Evolutionary conservation across 2,329 filamentous ascomycete species (phyloP).

Genomic region (Colletotrichum graminicola): DNA sequence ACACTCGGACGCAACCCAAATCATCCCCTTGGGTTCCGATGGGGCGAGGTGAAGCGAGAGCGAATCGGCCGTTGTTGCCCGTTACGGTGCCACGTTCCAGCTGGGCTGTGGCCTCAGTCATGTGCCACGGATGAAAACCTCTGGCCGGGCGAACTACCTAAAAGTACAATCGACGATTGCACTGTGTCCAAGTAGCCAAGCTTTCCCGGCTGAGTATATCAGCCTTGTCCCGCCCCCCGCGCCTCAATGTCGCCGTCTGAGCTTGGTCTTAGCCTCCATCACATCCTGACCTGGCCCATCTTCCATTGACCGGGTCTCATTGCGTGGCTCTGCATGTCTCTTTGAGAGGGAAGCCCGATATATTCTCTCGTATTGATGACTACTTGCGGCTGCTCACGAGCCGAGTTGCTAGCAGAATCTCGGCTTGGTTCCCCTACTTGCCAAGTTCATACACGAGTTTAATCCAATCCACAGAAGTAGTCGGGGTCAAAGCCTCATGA

Average conservation of each 20-base stretch:
- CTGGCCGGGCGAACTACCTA: not conserved
- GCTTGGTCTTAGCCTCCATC: constrained; percentile 11
- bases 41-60: not conserved
- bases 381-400: not conserved
- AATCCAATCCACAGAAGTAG: not conserved
- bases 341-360: no score
- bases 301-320: not conserved
- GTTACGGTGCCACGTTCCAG: constrained; percentile 2
- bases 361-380: constrained; percentile 2
- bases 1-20: not conserved
- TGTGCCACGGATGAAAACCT: constrained; percentile 24
- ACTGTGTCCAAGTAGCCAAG: constrained; percentile 15
- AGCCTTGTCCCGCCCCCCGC: constrained; percentile 23
- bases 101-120: not conserved
- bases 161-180: constrained; percentile 7
- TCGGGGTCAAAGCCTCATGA: not conserved
- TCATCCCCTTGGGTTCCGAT: not conserved
- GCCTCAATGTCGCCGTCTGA: constrained; percentile 7
- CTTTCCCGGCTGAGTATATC: constrained; percentile 27
- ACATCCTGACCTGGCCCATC: not conserved
- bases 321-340: no score
- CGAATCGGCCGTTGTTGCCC: not conserved
- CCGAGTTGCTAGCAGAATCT: not conserved
- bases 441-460: not conserved
- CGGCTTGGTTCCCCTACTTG: not conserved